phyloP scores from a whole-genome alignment of 306 rosid species.

The Casuarina equisetifolia region DNA sequence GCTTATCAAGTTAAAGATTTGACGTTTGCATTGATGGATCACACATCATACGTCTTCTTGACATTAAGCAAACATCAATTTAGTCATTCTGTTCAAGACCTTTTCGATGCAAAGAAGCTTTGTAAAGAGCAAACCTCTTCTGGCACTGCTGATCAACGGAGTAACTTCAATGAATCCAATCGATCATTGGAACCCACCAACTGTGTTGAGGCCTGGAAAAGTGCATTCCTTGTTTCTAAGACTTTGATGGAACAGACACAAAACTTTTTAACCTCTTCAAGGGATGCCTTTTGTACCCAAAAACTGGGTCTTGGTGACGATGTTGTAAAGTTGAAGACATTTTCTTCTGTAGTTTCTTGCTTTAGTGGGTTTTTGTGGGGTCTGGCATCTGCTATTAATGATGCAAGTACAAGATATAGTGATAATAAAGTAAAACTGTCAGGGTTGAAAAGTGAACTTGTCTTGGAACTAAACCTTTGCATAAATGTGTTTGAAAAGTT shows the following conservation, averaged over 20 bases:
- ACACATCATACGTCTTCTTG: slow-evolving; percentile 61
- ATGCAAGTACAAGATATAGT: slow-evolving; percentile 31
- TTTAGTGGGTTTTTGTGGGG: slow-evolving; percentile 77
- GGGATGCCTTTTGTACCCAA: slow-evolving; percentile 35
- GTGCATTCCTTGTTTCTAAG: slow-evolving; percentile 45
- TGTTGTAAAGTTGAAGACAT: slow-evolving; percentile 43
- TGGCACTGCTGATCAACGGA: slow-evolving; percentile 35
- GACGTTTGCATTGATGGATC: slow-evolving; percentile 71
- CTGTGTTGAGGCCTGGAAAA: slow-evolving; percentile 46
- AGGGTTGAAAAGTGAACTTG: slow-evolving; percentile 38
- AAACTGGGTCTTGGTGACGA: slow-evolving; percentile 35
- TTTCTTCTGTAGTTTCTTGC: slow-evolving; percentile 62
- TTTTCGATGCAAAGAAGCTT: slow-evolving; percentile 40
- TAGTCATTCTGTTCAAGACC: slow-evolving; percentile 32
- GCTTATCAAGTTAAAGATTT: slow-evolving; percentile 38
- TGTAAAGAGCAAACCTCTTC: slow-evolving; percentile 42
- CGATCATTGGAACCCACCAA: slow-evolving; percentile 35
- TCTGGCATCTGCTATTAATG: slow-evolving; percentile 49
- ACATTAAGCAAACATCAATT: slow-evolving; percentile 57
- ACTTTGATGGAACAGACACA: slow-evolving; percentile 61
- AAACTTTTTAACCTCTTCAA: slow-evolving; percentile 39
- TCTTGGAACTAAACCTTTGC: slow-evolving; percentile 50
- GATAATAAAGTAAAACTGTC: slow-evolving; percentile 37
- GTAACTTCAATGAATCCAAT: slow-evolving; percentile 40
- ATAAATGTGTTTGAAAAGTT: slow-evolving; percentile 45